Percentiles rank a stretch among this genome's conserved stretches.
Evolutionary conservation across 2,329 filamentous ascomycete genomes (phyloP).

Genomic region (Penicillium fuscoglaucum): DNA sequence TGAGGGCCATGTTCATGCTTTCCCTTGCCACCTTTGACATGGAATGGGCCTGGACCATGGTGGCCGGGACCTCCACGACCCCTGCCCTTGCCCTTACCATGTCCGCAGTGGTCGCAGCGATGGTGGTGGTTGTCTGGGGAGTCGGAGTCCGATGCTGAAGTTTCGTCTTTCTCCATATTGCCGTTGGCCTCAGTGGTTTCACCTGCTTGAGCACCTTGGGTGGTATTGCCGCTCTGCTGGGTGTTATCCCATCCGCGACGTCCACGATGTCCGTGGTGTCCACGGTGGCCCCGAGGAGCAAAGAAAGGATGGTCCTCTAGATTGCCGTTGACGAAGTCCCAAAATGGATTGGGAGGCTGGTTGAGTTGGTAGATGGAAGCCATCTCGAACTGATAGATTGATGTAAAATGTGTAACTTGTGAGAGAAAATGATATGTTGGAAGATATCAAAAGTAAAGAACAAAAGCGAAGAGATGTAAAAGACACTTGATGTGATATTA

Average conservation of each 20-base stretch:
- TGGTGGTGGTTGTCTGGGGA: constrained; percentile 19
- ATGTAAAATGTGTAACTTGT: neutral
- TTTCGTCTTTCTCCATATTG: constrained; percentile 9
- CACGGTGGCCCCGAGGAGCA: constrained; percentile 31
- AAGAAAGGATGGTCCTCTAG: constrained; percentile 54
- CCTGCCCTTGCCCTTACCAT: constrained; percentile 16
- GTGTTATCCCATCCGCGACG: constrained; percentile 16
- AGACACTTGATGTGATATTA: constrained; percentile 9
- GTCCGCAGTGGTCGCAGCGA: constrained; percentile 22
- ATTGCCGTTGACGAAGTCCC: constrained; percentile 53
- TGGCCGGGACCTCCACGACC: constrained; percentile 5
- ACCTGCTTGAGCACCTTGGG: constrained; percentile 4
- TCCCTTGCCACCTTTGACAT: neutral
- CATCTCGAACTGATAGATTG: constrained; percentile 42
- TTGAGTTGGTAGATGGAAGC: constrained; percentile 57
- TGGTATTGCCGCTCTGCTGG: constrained; percentile 37
- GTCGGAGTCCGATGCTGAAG: constrained; percentile 9
- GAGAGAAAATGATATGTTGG: neutral
- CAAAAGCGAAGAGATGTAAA: constrained; percentile 1
- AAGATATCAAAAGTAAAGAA: neutral
- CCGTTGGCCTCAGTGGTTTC: constrained; percentile 4
- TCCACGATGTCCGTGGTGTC: constrained; percentile 12
- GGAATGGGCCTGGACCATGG: constrained; percentile 7
- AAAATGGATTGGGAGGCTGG: constrained; percentile 52
- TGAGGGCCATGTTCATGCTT: constrained; percentile 6